phyloP scores from a whole-genome alignment of 2,329 filamentous ascomycete genomes.

The Celoporthe dispersa region DNA sequence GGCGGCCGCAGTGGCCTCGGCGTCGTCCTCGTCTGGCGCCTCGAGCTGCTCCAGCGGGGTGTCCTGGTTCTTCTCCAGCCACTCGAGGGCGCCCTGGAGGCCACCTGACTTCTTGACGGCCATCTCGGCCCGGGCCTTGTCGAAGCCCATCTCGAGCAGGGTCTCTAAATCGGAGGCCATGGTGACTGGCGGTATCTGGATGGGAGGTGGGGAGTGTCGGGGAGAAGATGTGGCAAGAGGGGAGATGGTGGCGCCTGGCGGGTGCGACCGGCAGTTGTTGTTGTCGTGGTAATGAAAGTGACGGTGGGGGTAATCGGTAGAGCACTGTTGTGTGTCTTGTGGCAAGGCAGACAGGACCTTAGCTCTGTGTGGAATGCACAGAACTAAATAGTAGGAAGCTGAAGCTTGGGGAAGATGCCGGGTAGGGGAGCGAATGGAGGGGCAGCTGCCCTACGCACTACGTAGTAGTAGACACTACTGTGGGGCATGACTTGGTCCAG shows the following conservation, averaged over 20 bases:
- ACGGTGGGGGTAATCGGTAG: not conserved
- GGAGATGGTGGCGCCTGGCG: not conserved
- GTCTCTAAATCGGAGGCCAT: conserved; percentile 66
- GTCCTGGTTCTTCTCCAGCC: conserved; percentile 91
- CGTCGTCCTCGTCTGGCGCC: conserved; percentile 45
- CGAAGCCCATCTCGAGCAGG: conserved; percentile 78
- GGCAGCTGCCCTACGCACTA: not conserved
- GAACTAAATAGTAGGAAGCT: not conserved
- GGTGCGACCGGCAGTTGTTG: not conserved
- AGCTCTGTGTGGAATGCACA: not conserved
- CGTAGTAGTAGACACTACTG: not conserved
- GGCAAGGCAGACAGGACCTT: not conserved
- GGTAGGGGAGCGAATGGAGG: conserved; percentile 10
- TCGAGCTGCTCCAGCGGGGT: conserved; percentile 83
- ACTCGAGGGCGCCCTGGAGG: conserved; percentile 86
- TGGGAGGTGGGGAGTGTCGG: conserved; percentile 20
- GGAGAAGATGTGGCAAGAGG: conserved; percentile 22
- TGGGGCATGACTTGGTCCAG: conserved; percentile 5
- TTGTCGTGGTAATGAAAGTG: not conserved
- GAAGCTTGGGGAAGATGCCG: conserved; percentile 33
- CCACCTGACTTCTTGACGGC: conserved; percentile 84
- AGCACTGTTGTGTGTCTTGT: not conserved
- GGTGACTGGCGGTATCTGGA: conserved; percentile 36
- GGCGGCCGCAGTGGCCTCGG: conserved; percentile 42
- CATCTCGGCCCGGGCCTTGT: conserved; percentile 77